phyloP scores from a whole-genome alignment of 2,329 filamentous ascomycete genomes.

The Penicillium sp. region DNA sequence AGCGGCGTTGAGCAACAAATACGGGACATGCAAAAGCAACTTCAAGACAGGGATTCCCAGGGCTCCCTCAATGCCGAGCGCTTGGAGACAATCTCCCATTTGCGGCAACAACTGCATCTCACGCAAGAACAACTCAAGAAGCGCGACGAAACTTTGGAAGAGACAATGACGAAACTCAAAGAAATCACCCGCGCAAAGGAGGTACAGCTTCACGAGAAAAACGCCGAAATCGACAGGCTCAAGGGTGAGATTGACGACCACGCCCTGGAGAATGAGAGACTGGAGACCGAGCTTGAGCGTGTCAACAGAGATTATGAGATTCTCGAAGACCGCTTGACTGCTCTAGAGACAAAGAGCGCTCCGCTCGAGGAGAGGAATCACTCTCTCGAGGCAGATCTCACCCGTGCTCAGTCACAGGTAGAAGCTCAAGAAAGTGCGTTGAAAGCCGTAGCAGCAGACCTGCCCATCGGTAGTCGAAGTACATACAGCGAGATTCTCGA shows the following conservation, averaged over 20 bases:
- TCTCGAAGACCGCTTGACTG: conserved; percentile 37
- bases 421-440: conserved; percentile 41
- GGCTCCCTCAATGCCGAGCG: conserved; percentile 29
- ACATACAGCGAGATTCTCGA: conserved; percentile 44
- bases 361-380: conserved; percentile 43
- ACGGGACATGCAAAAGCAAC: conserved; percentile 33
- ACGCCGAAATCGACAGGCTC: conserved; percentile 39
- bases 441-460: conserved; percentile 38
- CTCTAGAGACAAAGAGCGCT: conserved; percentile 36
- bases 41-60: conserved; percentile 28
- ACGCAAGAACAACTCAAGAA: conserved; percentile 38
- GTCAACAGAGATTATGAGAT: conserved; percentile 35
- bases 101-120: conserved; percentile 36
- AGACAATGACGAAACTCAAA: conserved; percentile 34
- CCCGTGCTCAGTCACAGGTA: conserved; percentile 37
- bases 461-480: conserved; percentile 36
- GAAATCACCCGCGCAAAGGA: conserved; percentile 37
- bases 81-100: conserved; percentile 32
- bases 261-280: conserved; percentile 36
- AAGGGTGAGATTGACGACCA: conserved; percentile 38
- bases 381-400: conserved; percentile 39
- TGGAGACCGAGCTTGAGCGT: conserved; percentile 37
- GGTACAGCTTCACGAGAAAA: conserved; percentile 37
- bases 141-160: conserved; percentile 37
- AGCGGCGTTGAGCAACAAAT: conserved; percentile 34